Evolutionary conservation across 2,329 filamentous ascomycete species (phyloP), one percentile per base, ranked within the genome.

Genomic region (Zalaria sp.): DNA sequence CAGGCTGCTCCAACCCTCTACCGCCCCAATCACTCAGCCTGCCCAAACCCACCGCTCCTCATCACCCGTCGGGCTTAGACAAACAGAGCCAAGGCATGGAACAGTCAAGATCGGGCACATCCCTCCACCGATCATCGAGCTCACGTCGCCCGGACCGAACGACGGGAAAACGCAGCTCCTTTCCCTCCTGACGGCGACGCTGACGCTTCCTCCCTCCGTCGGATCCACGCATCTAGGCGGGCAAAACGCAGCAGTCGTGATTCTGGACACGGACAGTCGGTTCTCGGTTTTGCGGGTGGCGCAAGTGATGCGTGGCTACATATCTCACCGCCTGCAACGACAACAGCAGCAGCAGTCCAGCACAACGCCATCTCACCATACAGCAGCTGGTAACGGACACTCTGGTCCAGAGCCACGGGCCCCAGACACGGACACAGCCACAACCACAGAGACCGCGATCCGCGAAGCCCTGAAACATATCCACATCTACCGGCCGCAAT

Each of bases 121-220:
- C 29, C n/a, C 49, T 18, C 51, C 53, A 6, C 62, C 68, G 0
- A 60, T 71, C 4, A 49, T 79, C 39, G 74, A 79, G 52, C 60
- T 80, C 37, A 64, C 68, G 18, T 73, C 72, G 39, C 57, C 62
- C 31, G 59, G 60, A 8, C 60, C 73, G 3, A 67, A 65, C 26
- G 60, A 66, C 7, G 77, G 76, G 6, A 79, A 77, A 56, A 73
- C 75, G 1, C 68, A 73, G 31, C 53, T 81, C 0, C 59, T 80
- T 31, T 76, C 79, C 57, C 66, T 72, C 45, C 56, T 79, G 34
- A 64, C 65, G 27, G 65, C 69, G 2, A 51, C 65, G 6, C 65
- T 70, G 29, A 60, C 76, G 5, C 61, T 80, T 0, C 73, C 75
- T 1, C 41, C 49, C 7, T 27, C 28, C n/a, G 5, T 35, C 18